phyloP scores from a whole-genome alignment of 1,284 basidiomycete genomes.

The Boletus sp. region DNA sequence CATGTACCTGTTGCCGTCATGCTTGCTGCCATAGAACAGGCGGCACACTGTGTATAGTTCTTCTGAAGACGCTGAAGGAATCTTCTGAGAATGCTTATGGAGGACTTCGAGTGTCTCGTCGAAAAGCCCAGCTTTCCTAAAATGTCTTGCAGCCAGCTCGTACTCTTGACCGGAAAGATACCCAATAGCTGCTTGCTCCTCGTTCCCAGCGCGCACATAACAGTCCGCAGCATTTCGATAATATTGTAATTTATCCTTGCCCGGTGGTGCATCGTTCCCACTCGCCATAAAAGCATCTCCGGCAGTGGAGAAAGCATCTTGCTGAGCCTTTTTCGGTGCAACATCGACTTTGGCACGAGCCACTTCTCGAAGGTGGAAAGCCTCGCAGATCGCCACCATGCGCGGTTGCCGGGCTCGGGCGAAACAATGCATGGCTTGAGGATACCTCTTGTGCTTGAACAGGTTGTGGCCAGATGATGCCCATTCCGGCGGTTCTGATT shows the following conservation, averaged over 20 bases:
- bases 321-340: conserved; percentile 21
- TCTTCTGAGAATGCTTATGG: conserved; percentile 29
- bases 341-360: conserved; percentile 34
- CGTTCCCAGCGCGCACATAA: conserved; percentile 42
- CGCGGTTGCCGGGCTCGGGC: conserved; percentile 47
- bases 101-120: conserved; percentile 54
- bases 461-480: conserved; percentile 48
- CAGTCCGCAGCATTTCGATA: conserved; percentile 54
- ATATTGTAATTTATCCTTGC: conserved; percentile 39
- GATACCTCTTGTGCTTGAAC: conserved; percentile 55
- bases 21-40: conserved; percentile 49
- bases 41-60: conserved; percentile 48
- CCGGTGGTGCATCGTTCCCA: conserved; percentile 31
- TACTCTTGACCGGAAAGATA: conserved; percentile 48
- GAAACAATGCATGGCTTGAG: conserved; percentile 62
- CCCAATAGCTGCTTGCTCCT: conserved; percentile 44
- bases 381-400: conserved; percentile 46
- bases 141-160: conserved; percentile 45
- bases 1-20: conserved; percentile 31
- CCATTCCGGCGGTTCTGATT: conserved; percentile 50
- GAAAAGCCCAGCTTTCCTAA: conserved; percentile 49
- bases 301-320: conserved; percentile 45
- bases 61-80: conserved; percentile 38
- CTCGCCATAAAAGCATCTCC: conserved; percentile 49
- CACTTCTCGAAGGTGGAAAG: conserved; percentile 41